Evolutionary conservation across 1,284 basidiomycete genomes (phyloP).

Genomic region (Cystobasidiaceae sp.): DNA sequence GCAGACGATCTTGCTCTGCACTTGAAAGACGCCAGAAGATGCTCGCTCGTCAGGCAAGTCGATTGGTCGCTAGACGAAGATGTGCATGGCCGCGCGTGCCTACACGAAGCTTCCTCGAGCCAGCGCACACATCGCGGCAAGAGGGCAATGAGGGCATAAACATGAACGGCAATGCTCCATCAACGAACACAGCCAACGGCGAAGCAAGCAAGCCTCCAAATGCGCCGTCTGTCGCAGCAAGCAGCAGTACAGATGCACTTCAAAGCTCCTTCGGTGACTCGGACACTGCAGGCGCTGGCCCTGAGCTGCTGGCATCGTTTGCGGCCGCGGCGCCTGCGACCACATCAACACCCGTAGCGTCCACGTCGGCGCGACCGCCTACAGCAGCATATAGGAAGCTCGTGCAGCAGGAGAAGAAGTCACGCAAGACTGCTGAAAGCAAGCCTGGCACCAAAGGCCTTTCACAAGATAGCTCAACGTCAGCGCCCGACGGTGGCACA

Average conservation of each 20-base stretch:
- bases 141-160: too few species aligned
- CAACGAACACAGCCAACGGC: too few species aligned
- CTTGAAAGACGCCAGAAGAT: too few species aligned
- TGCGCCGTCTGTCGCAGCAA: too few species aligned
- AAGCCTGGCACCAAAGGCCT: neutral
- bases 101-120: conserved; percentile 1
- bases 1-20: too few species aligned
- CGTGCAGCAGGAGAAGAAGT: conserved; percentile 13
- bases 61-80: conserved; percentile 1
- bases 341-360: too few species aligned
- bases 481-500: neutral
- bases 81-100: neutral
- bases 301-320: conserved; percentile 2
- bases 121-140: too few species aligned
- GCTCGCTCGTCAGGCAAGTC: conserved; percentile 5
- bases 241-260: too few species aligned
- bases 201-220: too few species aligned
- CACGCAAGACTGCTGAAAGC: neutral
- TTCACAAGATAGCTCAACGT: neutral
- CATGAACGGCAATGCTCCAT: too few species aligned
- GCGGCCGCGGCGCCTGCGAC: neutral
- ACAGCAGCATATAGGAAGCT: conserved; percentile 21
- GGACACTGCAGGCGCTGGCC: neutral
- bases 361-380: neutral
- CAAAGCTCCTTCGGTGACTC: too few species aligned